phyloP scores from a whole-genome alignment of 306 rosid species.

The Argentina anserina region DNA sequence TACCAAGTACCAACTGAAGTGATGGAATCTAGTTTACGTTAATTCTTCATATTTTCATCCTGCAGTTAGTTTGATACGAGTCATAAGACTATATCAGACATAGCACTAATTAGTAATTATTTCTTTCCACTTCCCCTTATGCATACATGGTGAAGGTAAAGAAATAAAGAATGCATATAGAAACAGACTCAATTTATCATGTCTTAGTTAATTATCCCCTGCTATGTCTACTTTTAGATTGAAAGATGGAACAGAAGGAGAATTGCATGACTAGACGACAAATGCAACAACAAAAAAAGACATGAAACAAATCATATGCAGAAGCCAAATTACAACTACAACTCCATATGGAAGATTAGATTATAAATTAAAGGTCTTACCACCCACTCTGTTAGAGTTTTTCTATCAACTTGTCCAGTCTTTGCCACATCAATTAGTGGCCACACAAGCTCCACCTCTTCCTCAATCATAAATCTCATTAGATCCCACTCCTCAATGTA shows the following conservation, averaged over 20 bases:
- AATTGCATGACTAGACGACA: neutral
- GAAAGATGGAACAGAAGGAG: neutral
- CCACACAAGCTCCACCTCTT: slow-evolving; percentile 64
- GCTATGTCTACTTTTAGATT: neutral
- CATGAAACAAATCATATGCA: neutral
- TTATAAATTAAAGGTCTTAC: slow-evolving; percentile 40
- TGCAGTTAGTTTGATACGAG: neutral
- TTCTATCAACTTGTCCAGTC: slow-evolving; percentile 49
- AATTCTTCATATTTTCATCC: neutral
- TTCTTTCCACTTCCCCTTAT: neutral
- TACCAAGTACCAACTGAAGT: neutral
- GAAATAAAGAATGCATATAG: slow-evolving; percentile 8
- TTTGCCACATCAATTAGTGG: slow-evolving; percentile 57
- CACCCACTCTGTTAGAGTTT: slow-evolving; percentile 76
- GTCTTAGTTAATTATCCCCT: neutral
- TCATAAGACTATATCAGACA: neutral
- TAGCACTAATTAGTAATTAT: neutral
- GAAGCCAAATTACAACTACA: neutral
- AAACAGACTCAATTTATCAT: neutral
- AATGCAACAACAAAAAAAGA: neutral
- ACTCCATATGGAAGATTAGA: neutral
- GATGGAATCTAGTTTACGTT: neutral
- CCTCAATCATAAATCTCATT: slow-evolving; percentile 71
- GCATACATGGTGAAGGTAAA: neutral
- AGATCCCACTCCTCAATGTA: slow-evolving; percentile 74